Percentiles rank a stretch among this genome's conserved stretches.
Evolutionary conservation across 1,139 yeast species (phyloP).

Genomic region (Nadsonia starkeyi-henricii): DNA sequence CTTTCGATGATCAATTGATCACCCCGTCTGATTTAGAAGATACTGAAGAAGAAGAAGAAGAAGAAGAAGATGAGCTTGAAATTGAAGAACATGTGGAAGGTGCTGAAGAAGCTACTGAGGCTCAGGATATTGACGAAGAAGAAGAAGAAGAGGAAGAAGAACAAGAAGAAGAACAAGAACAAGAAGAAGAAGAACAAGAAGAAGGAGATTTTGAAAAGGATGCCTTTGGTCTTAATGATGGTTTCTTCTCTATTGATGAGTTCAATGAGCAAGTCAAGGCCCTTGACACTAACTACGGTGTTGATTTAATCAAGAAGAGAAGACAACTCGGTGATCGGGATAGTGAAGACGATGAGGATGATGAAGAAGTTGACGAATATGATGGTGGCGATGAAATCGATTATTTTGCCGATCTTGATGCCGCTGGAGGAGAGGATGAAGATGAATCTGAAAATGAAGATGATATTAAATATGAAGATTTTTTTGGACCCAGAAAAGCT

Average conservation of each 20-base stretch:
- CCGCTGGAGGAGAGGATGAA: conserved; percentile 24
- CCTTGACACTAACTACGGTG: conserved; percentile 51
- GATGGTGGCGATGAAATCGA: conserved; percentile 62
- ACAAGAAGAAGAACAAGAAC: conserved; percentile 14
- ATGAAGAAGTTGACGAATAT: conserved; percentile 39
- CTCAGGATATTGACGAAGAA: conserved; percentile 17
- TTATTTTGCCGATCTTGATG: conserved; percentile 19
- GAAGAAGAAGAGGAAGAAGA: conserved; percentile 17
- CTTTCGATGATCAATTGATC: conserved; percentile 45
- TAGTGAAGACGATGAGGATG: conserved; percentile 45
- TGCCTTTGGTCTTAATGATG: conserved; percentile 64
- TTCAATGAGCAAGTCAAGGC: conserved; percentile 72
- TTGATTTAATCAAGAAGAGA: conserved; percentile 44
- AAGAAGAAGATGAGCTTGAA: conserved; percentile 20
- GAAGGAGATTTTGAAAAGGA: conserved; percentile 25
- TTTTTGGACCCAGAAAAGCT: conserved; percentile 24
- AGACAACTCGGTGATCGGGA: conserved; percentile 27
- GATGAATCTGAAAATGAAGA: conserved; percentile 19
- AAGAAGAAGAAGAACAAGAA: conserved; percentile 12
- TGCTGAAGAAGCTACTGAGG: conserved; percentile 11
- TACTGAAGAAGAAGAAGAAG: conserved; percentile 17
- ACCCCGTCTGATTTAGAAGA: conserved; percentile 9
- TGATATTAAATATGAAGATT: conserved; percentile 26
- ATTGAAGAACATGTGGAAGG: conserved; percentile 11
- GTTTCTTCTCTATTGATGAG: conserved; percentile 71